Conservation (phyloP, 352 stramenopile species). For the Phytophthora nicotianae region DNA sequence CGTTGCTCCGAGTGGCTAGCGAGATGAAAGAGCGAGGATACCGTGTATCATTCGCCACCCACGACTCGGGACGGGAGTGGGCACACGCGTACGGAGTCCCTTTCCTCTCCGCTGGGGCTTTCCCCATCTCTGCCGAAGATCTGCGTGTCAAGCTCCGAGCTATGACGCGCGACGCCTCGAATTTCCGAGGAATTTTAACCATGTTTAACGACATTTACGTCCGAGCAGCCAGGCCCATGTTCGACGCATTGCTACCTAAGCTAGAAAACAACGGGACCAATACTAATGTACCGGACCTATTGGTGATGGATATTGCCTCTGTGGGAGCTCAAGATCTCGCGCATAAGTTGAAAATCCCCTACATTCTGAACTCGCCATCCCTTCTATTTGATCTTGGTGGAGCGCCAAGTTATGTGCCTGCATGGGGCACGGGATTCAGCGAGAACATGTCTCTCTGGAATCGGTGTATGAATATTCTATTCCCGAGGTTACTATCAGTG, state of each 20-base stretch:
- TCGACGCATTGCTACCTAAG: slow-evolving; percentile 65
- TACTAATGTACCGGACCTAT: slow-evolving; percentile 48
- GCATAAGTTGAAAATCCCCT: slow-evolving; percentile 75
- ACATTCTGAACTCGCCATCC: slow-evolving; percentile 87
- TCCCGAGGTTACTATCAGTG: slow-evolving; percentile 81
- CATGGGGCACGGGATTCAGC: slow-evolving; percentile 85
- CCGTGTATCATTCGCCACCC: slow-evolving; percentile 80
- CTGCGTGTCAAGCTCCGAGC: slow-evolving; percentile 70
- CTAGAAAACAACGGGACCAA: slow-evolving; percentile 34
- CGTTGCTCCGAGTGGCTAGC: slow-evolving; percentile 75
- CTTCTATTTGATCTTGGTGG: slow-evolving; percentile 83
- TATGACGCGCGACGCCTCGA: slow-evolving; percentile 84
- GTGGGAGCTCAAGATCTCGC: slow-evolving; percentile 81
- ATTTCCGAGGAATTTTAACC: slow-evolving; percentile 85
- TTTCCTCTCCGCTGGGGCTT: slow-evolving; percentile 76
- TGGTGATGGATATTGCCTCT: slow-evolving; percentile 85
- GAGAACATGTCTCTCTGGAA: slow-evolving; percentile 88
- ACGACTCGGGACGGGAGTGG: slow-evolving; percentile 84
- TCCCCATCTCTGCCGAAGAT: slow-evolving; percentile 78
- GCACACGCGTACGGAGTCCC: slow-evolving; percentile 52
- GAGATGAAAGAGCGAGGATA: slow-evolving; percentile 79
- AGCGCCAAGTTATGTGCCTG: slow-evolving; percentile 78
- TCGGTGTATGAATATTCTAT: slow-evolving; percentile 91
- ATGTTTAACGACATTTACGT: slow-evolving; percentile 92
- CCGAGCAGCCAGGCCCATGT: slow-evolving; percentile 77